These are phyloP conservation scores for Pholiota adiposa DNA, from an alignment of 1,284 basidiomycete genomes.

Conservation along the genomic window DNA sequence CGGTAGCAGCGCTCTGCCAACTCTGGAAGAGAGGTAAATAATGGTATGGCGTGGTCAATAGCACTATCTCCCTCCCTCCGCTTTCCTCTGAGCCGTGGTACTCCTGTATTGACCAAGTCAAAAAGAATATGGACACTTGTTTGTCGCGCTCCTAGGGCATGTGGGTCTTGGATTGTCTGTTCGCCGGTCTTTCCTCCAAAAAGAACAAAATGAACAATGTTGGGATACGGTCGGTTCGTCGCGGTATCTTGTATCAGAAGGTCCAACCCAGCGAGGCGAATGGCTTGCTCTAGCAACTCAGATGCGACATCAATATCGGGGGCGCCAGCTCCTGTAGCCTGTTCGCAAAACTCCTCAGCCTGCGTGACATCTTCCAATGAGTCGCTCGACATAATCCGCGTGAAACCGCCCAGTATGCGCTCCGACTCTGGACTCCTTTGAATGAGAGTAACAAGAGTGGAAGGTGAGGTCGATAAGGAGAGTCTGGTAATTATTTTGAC, in stretches of 20 bases:
- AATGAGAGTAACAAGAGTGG: conserved; percentile 79
- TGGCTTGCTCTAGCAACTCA: conserved; percentile 66
- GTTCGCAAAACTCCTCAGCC: conserved; percentile 61
- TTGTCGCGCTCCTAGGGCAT: conserved; percentile 68
- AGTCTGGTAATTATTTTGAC: conserved; percentile 82
- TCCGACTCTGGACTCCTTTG: conserved; percentile 86
- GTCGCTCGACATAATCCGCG: conserved; percentile 69
- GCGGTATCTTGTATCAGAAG: conserved; percentile 83
- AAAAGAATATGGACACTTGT: conserved; percentile 86
- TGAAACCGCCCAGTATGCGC: conserved; percentile 85
- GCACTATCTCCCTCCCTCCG: conserved; percentile 47
- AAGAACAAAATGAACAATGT: conserved; percentile 89
- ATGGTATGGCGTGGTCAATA: conserved; percentile 43
- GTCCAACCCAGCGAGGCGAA: conserved; percentile 83
- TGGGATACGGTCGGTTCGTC: conserved; percentile 72
- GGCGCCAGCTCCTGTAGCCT: conserved; percentile 73
- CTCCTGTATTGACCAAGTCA: conserved; percentile 73
- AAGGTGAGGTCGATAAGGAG: conserved; percentile 59
- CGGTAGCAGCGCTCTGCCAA: conserved; percentile 89
- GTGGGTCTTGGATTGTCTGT: conserved; percentile 74
- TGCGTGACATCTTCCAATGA: conserved; percentile 60
- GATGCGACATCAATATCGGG: conserved; percentile 52
- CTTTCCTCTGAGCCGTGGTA: conserved; percentile 57
- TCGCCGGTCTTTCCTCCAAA: conserved; percentile 65
- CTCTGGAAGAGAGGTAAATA: conserved; percentile 74